phyloP scores from a whole-genome alignment of 2,329 filamentous ascomycete genomes.

The Thyridium curvatum region DNA sequence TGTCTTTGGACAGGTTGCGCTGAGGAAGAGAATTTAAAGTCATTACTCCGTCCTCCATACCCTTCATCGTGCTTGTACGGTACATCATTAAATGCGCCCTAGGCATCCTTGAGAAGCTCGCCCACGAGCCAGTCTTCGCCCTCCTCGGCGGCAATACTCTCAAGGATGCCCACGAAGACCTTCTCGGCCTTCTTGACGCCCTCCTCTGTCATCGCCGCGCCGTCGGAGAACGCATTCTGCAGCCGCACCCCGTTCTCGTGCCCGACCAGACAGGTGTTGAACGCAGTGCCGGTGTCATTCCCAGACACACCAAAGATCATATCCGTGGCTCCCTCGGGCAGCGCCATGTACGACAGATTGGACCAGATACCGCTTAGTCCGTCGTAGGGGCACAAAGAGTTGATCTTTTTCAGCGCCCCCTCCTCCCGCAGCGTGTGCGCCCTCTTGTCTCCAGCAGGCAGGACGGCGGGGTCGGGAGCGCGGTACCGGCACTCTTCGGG shows the following conservation, averaged over 20 bases:
- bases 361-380: background rate
- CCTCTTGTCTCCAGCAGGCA: background rate
- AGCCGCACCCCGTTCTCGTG: background rate
- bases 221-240: background rate
- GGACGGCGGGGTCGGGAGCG: background rate
- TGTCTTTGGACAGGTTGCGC: no score
- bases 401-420: background rate
- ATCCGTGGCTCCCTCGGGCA: background rate
- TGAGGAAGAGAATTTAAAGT: no score
- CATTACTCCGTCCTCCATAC: no score
- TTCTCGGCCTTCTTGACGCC: background rate
- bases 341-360: background rate
- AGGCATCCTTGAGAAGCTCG: no score
- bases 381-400: background rate
- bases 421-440: background rate
- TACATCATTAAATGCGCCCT: no score
- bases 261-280: background rate
- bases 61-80: no score
- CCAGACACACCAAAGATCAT: slow-evolving; percentile 1
- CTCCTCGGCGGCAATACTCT: background rate
- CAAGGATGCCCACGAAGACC: background rate
- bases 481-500: background rate
- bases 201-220: background rate
- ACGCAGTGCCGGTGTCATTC: background rate
- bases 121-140: background rate